Evolutionary conservation across 805 yeast species (phyloP).

Genomic region (Nakazawaea wickerhamii): DNA sequence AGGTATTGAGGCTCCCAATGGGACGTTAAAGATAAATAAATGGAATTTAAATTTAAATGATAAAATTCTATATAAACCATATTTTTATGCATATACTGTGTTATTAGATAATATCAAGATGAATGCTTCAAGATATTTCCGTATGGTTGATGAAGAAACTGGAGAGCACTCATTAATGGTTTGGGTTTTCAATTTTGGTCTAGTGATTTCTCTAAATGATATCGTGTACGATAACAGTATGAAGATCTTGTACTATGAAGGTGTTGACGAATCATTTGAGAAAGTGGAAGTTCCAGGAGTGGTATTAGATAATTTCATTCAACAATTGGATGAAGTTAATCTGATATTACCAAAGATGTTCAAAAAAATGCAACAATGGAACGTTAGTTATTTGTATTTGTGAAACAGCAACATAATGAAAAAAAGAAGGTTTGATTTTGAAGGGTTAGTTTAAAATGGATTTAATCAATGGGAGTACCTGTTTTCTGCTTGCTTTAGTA

Average conservation of each 20-base stretch:
- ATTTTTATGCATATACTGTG: conserved; percentile 30
- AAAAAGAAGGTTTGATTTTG: conserved; percentile 6
- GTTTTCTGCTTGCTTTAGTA: conserved; percentile 70
- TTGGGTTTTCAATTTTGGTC: conserved; percentile 49
- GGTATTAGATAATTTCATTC: conserved; percentile 27
- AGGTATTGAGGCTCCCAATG: conserved; percentile 33
- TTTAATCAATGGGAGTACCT: conserved; percentile 64
- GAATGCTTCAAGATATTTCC: conserved; percentile 34
- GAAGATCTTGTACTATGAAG: conserved; percentile 40
- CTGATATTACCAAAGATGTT: conserved; percentile 28
- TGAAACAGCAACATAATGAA: no score
- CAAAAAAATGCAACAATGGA: conserved; percentile 24
- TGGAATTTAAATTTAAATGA: conserved; percentile 44
- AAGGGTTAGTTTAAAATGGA: conserved; percentile 6
- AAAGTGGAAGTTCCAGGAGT: conserved; percentile 26
- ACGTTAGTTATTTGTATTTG: conserved; percentile 21
- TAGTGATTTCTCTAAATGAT: conserved; percentile 18
- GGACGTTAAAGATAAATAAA: conserved; percentile 39
- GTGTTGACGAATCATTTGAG: conserved; percentile 33
- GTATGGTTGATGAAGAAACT: conserved; percentile 18
- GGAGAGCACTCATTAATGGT: conserved; percentile 19
- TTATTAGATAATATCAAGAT: conserved; percentile 38
- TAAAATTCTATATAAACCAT: conserved; percentile 30
- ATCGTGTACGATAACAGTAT: conserved; percentile 24
- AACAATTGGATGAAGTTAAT: conserved; percentile 25